Percentiles rank a stretch among this genome's conserved stretches.
phyloP scores from a whole-genome alignment of 805 yeast genomes.

The Grigorovia jiainica region DNA sequence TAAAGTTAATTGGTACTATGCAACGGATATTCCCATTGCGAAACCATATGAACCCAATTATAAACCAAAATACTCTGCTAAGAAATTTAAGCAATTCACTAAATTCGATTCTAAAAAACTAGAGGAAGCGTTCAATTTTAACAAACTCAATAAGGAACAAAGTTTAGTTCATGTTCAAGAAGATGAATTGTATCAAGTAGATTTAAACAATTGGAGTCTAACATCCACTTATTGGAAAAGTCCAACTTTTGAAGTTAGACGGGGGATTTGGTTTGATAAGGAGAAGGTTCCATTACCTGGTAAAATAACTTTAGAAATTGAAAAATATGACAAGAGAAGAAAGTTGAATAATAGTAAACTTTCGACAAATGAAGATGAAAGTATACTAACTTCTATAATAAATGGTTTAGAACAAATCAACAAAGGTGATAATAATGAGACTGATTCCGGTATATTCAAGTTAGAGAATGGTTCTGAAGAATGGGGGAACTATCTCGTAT shows the following conservation, averaged over 20 bases:
- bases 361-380: background rate
- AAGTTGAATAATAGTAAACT: background rate
- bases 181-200: slow-evolving; percentile 69
- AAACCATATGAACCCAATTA: slow-evolving; percentile 58
- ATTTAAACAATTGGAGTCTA: slow-evolving; percentile 44
- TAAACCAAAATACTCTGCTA: slow-evolving; percentile 39
- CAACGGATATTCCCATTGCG: slow-evolving; percentile 63
- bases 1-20: slow-evolving; percentile 57
- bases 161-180: slow-evolving; percentile 56
- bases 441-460: slow-evolving; percentile 1
- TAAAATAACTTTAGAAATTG: slow-evolving; percentile 47
- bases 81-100: slow-evolving; percentile 60
- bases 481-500: slow-evolving; percentile 24
- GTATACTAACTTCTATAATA: too few relatives aligned
- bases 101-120: slow-evolving; percentile 50
- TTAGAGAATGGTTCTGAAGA: slow-evolving; percentile 1
- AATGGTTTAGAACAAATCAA: too few relatives aligned
- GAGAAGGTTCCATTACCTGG: slow-evolving; percentile 47
- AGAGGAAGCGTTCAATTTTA: slow-evolving; percentile 37
- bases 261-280: slow-evolving; percentile 75
- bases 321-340: slow-evolving; percentile 22
- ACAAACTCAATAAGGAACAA: slow-evolving; percentile 11
- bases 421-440: too few relatives aligned
- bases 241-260: slow-evolving; percentile 67
- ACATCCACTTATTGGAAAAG: slow-evolving; percentile 84